These are phyloP conservation scores for Dysphania ambrosioides DNA, from an alignment of 148 eudicot species.

Conservation along the genomic window DNA sequence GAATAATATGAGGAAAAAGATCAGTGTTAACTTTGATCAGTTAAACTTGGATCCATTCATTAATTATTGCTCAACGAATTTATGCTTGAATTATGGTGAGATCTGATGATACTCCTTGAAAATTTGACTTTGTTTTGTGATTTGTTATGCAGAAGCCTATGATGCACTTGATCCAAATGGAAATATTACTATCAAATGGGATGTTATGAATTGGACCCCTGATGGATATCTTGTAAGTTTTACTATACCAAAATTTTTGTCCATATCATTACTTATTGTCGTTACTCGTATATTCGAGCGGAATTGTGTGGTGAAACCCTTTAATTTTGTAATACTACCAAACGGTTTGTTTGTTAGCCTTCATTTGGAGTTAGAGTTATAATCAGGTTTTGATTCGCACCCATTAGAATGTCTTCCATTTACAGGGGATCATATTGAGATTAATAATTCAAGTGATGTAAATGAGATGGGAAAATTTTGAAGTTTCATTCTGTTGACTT, in stretches of 20 bases:
- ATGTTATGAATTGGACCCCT: conserved; percentile 53
- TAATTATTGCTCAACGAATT: background rate
- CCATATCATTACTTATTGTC: background rate
- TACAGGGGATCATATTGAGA: background rate
- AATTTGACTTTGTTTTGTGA: conserved; percentile 13
- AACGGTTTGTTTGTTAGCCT: background rate
- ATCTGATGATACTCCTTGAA: conserved; percentile 22
- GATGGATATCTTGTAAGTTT: conserved; percentile 70
- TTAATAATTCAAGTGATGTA: background rate
- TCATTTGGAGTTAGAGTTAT: background rate
- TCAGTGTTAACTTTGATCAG: conserved; percentile 19
- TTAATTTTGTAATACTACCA: background rate
- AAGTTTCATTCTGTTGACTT: background rate
- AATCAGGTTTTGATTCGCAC: background rate
- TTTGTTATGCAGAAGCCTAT: conserved; percentile 44
- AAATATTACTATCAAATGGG: conserved; percentile 73
- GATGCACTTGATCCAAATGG: conserved; percentile 74
- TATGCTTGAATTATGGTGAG: conserved; percentile 16
- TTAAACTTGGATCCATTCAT: background rate
- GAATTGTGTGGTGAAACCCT: no score
- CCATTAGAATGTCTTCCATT: background rate
- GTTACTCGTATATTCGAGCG: no score
- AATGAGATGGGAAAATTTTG: background rate
- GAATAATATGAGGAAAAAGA: conserved; percentile 2
- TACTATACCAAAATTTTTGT: conserved; percentile 1